Base-by-base conservation (phyloP, 192 early-diverging fungal genomes). In the Entomortierella parvispora region DNA sequence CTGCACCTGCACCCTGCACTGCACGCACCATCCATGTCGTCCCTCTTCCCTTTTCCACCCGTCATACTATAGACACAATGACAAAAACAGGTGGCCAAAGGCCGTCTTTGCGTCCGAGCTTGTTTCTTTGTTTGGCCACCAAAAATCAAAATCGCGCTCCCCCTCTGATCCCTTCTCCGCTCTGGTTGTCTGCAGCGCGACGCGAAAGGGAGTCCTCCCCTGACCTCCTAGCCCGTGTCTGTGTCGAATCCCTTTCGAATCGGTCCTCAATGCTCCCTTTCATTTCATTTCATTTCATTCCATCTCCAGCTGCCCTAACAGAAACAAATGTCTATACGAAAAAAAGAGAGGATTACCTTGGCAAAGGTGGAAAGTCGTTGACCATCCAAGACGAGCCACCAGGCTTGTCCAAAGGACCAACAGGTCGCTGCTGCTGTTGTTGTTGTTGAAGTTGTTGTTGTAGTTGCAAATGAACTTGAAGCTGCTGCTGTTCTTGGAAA, bases 401-500 rank as follows among this genome's bases (percentile, higher is more conserved):
- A 23, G 71, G 20, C 52, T 76, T 67, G 8, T 76, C 71, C 26
- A 61, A 17, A 1, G 64, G 44, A 8, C 28, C 46, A n/a, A 50
- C 31, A 5, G 59, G 1, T 15, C 65, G 29, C 15, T 74, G 71
- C 4, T 72, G 44, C 45, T 62, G 69, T 10, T 59, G 48, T n/a
- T 61, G 57, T 48, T 67, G 71, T 26, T 50, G 58, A 1, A 58
- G 68, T 32, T 20, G 54, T 56, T 11, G 54, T n/a, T 56, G 54
- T 37, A 18, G n/a, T n/a, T 54, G 52, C 14, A 8, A 20, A 10
- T 31, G 50, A 9, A 7, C 23, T 51, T 69, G 69, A 3, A 42
- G 46, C 17, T 62, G 69, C 20, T 69, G 71, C 45, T 68, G 64
- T 12, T 62, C 71, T 29, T 66, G 71, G n/a, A 76, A 56, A 32